Evolutionary conservation across 2,329 filamentous ascomycete genomes (phyloP), one percentile per base, ranked within the genome.

Genomic region (Penicillium verrucosum): DNA sequence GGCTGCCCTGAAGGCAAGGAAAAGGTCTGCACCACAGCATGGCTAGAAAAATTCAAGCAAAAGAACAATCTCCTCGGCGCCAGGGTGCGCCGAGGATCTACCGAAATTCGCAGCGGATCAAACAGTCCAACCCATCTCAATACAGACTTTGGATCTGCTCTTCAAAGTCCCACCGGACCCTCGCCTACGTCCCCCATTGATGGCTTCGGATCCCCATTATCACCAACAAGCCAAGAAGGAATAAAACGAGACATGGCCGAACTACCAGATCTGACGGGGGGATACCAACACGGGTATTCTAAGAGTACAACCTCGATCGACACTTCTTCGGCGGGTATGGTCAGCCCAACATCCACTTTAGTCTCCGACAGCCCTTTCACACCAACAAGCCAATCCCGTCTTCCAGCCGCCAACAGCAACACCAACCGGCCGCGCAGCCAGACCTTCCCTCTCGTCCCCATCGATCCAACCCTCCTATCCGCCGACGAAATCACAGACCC

Each of bases 11-110:
- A 96, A 52, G 85, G 82, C 60, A 85, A 90, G 48, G 75, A 88
- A 54, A 89, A 88, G 66, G 83, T 84, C 47, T 83, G 90, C 62
- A 94, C 85, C 64, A 80, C 85, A 30, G 86, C 81, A 64, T 97
- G 93, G 92, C 81, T 97, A 34, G 91, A 96, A 69, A 95, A 94
- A 71, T 97, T 97, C 80, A 96, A 97, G 79, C 85, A 91, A 70
- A 96, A 93, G 77, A 88, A 96, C 71, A 86, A 82, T 61, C 69
- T 88, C 11, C 73, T 79, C 63, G 79, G 81, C 37, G 76, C 81
- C 11, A 81, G 81, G 65, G 78, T 79, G 43, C 75, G 82, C 44
- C 85, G 84, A 69, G 74, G 76, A 30, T 84, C 82, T 7, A 58
- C 69, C 30, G 70, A 70, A 51, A 58, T 66, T 44, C 71, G 86